phyloP scores from a whole-genome alignment of 2,329 filamentous ascomycete species.

The Geosmithia putterillii region DNA sequence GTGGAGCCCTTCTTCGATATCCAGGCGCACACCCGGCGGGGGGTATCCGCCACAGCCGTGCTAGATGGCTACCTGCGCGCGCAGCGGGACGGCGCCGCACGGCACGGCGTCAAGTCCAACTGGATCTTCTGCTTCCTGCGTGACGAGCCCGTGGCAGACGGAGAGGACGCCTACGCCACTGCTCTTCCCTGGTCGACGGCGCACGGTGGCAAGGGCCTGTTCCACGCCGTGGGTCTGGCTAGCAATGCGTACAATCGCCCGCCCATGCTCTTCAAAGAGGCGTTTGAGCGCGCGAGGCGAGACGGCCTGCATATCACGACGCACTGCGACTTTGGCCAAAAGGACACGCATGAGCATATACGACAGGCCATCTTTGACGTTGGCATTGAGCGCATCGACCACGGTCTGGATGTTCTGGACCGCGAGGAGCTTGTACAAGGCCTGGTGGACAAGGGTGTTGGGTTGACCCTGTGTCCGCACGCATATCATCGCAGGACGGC shows the following conservation, averaged over 20 bases:
- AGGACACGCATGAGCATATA: constrained; percentile 37
- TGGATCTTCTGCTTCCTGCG: constrained; percentile 62
- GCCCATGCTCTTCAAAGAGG: constrained; percentile 27
- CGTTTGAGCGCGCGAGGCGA: constrained; percentile 18
- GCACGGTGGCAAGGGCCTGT: constrained; percentile 13
- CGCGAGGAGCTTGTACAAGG: constrained; percentile 43
- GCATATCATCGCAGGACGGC: constrained; percentile 9
- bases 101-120: constrained; percentile 22
- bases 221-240: constrained; percentile 32
- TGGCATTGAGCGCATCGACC: constrained; percentile 54
- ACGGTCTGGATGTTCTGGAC: constrained; percentile 54
- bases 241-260: constrained; percentile 32
- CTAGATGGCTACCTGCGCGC: constrained; percentile 49
- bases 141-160: constrained; percentile 59
- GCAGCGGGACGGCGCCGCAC: constrained; percentile 24
- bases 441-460: constrained; percentile 39
- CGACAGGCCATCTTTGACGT: constrained; percentile 33
- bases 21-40: constrained; percentile 55
- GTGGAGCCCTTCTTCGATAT: constrained; percentile 73
- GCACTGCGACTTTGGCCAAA: constrained; percentile 38
- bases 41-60: constrained; percentile 47
- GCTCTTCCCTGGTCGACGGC: constrained; percentile 16
- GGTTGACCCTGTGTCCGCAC: constrained; percentile 56
- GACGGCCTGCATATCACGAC: constrained; percentile 33
- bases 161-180: constrained; percentile 43